These are phyloP conservation scores for Rhodocollybia butyracea DNA, from an alignment of 768 basidiomycete genomes.

Conservation along the genomic window DNA sequence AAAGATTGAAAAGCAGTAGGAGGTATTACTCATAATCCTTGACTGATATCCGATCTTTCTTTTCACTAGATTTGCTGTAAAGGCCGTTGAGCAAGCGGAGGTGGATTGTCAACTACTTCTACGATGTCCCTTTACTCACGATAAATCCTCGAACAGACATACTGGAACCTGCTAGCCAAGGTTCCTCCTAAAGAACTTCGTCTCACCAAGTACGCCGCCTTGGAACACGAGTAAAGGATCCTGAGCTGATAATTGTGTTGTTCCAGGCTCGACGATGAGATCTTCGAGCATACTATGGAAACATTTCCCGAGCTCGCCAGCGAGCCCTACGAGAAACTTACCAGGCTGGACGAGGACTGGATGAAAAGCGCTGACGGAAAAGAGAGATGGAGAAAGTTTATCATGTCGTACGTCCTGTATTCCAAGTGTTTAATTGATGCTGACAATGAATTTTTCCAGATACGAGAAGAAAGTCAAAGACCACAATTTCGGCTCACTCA, in stretches of 20 bases:
- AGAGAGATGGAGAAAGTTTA: conserved; percentile 87
- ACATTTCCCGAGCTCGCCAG: conserved; percentile 79
- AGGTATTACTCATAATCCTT: conserved; percentile 6
- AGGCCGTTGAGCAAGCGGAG: conserved; percentile 95
- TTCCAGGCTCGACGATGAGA: conserved; percentile 83
- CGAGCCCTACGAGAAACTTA: conserved; percentile 41
- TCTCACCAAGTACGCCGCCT: conserved; percentile 68
- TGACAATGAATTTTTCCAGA: conserved; percentile 29
- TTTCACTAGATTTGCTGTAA: conserved; percentile 74
- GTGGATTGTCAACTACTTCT: conserved; percentile 35
- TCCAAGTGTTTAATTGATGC: neutral
- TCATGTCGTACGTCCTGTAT: conserved; percentile 47
- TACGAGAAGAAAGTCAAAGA: conserved; percentile 91
- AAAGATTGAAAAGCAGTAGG: conserved; percentile 96
- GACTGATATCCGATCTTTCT: neutral
- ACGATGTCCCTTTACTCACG: neutral
- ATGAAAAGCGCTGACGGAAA: conserved; percentile 90
- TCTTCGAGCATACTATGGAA: conserved; percentile 70
- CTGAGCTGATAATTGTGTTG: neutral
- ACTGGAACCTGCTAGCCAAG: conserved; percentile 90
- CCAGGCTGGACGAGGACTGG: conserved; percentile 80
- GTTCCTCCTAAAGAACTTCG: conserved; percentile 72
- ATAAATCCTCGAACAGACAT: conserved; percentile 61
- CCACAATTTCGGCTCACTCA: conserved; percentile 95
- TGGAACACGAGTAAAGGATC: neutral